phyloP scores from a whole-genome alignment of 169 alveolate genomes.

The Plasmodium coatneyi region DNA sequence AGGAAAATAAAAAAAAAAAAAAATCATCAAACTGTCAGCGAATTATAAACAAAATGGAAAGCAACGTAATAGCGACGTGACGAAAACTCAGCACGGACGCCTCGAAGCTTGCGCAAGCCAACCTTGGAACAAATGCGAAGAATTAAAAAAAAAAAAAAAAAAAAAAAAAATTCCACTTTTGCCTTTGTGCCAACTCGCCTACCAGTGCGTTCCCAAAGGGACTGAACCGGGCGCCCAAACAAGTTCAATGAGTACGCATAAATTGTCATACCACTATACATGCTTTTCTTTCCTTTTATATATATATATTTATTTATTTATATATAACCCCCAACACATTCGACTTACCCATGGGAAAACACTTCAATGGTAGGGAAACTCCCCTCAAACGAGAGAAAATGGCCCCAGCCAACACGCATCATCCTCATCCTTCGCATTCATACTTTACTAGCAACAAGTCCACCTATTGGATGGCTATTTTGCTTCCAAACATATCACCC shows the following conservation, averaged over 20 bases:
- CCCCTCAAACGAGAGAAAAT: not conserved
- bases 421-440: not conserved
- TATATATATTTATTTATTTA: no score
- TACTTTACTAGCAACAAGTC: not conserved
- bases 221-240: not conserved
- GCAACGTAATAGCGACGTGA: not conserved
- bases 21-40: not conserved
- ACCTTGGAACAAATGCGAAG: not conserved
- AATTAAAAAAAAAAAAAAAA: no score
- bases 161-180: not conserved
- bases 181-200: not conserved
- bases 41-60: not conserved
- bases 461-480: not conserved
- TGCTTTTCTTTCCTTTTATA: no score
- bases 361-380: not conserved
- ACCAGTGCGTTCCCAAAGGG: not conserved
- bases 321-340: not conserved
- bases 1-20: not conserved
- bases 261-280: not conserved
- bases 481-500: not conserved
- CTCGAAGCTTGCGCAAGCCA: not conserved
- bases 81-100: not conserved
- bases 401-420: not conserved
- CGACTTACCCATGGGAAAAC: not conserved
- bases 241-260: not conserved